Percentiles rank a stretch among this genome's conserved stretches.
Evolutionary conservation across 1,284 basidiomycete species (phyloP).

Genomic region (Meripilus lineatus): DNA sequence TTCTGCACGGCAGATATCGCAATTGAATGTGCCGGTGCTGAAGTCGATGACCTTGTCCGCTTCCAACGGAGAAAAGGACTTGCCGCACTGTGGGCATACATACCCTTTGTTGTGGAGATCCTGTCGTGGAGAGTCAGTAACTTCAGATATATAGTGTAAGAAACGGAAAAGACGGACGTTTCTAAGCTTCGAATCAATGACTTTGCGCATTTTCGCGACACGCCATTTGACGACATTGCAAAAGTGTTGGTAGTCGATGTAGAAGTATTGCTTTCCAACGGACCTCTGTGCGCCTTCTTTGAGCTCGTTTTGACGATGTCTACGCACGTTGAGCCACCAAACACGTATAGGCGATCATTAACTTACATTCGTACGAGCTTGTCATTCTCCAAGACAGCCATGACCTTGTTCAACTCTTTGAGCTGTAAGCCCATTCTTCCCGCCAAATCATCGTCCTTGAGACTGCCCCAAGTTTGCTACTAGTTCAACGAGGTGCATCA

Average conservation of each 20-base stretch:
- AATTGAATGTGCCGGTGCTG: constrained; percentile 55
- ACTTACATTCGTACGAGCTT: constrained; percentile 80
- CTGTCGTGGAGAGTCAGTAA: constrained; percentile 33
- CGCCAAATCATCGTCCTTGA: constrained; percentile 91
- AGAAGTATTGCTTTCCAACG: constrained; percentile 87
- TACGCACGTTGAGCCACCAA: constrained; percentile 25
- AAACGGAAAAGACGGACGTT: constrained; percentile 48
- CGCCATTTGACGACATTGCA: constrained; percentile 98
- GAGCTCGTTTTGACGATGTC: constrained; percentile 82
- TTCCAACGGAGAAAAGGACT: constrained; percentile 84
- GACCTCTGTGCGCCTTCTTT: constrained; percentile 80
- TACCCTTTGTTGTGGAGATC: constrained; percentile 96
- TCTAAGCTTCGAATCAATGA: constrained; percentile 83
- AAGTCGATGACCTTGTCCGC: constrained; percentile 80
- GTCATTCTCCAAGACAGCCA: constrained; percentile 83
- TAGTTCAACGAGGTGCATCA: no score
- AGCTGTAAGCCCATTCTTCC: constrained; percentile 82
- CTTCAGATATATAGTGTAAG: neutral
- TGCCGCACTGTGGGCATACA: constrained; percentile 87
- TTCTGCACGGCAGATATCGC: constrained; percentile 77
- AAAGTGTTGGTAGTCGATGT: constrained; percentile 92
- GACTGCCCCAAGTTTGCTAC: constrained; percentile 39
- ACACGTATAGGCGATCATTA: constrained; percentile 4
- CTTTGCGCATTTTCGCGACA: constrained; percentile 89
- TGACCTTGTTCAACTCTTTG: constrained; percentile 93